Evolutionary conservation across 1,284 basidiomycete genomes (phyloP).

Genomic region (Stereum hirsutum): DNA sequence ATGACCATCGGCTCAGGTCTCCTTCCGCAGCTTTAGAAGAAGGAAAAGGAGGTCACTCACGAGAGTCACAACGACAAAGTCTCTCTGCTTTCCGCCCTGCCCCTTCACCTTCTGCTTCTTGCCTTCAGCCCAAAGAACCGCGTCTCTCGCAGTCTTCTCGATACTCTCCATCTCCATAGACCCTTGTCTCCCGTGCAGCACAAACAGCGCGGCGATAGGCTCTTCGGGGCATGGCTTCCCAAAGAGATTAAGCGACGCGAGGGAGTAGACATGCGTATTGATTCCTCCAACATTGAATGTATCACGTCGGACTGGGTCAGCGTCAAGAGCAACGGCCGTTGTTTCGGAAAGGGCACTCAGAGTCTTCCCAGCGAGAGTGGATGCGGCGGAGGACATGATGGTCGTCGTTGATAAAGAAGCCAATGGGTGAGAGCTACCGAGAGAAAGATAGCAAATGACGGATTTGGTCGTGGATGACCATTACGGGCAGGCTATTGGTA

Average conservation of each 20-base stretch:
- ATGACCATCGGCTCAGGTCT: not conserved
- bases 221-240: not conserved
- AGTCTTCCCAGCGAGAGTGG: no score
- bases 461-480: no score
- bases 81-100: not conserved
- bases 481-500: no score
- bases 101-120: not conserved
- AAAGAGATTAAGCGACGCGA: not conserved
- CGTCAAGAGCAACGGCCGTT: no score
- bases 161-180: not conserved
- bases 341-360: no score
- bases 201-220: conserved; percentile 1
- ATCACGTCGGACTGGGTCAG: not conserved
- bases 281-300: conserved; percentile 1
- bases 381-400: no score
- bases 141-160: not conserved
- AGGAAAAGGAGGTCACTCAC: not conserved
- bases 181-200: not conserved
- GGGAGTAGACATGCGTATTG: conserved; percentile 1
- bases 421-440: no score
- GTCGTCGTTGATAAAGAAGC: no score
- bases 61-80: conserved; percentile 1
- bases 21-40: not conserved
- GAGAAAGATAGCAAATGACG: no score
- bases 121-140: not conserved